Percentiles rank a stretch among this genome's conserved stretches.
Conservation (phyloP, 2,329 filamentous ascomycete species). For the Fusarium burgessii region DNA sequence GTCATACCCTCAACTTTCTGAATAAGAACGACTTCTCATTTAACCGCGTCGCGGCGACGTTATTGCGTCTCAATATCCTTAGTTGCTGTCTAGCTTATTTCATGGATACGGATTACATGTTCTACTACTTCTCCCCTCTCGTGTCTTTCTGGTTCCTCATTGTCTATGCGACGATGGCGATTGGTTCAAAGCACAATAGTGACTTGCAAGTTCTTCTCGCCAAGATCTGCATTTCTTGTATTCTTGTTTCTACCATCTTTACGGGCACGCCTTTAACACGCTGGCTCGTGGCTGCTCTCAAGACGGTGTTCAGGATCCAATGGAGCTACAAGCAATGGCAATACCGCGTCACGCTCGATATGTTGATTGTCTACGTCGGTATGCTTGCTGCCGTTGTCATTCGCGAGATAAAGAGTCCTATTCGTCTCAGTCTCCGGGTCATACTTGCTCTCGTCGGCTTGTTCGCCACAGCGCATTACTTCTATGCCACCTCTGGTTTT, state of each 20-base stretch:
- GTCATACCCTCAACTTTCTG: slow-evolving; percentile 69
- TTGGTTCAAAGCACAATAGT: slow-evolving; percentile 57
- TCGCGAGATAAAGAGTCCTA: slow-evolving; percentile 13
- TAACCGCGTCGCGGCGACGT: slow-evolving; percentile 60
- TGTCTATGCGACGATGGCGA: slow-evolving; percentile 62
- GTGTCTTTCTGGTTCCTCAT: slow-evolving; percentile 72
- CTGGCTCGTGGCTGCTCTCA: slow-evolving; percentile 48
- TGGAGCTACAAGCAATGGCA: slow-evolving; percentile 62
- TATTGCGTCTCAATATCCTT: slow-evolving; percentile 69
- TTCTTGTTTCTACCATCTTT: slow-evolving; percentile 48
- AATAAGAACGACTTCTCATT: slow-evolving; percentile 67
- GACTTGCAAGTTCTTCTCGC: slow-evolving; percentile 55
- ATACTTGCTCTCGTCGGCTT: slow-evolving; percentile 49
- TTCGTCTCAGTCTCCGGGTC: slow-evolving; percentile 23
- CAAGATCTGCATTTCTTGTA: slow-evolving; percentile 61
- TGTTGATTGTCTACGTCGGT: slow-evolving; percentile 66
- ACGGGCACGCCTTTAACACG: slow-evolving; percentile 1
- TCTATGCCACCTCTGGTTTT: background rate
- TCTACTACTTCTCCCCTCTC: slow-evolving; percentile 69
- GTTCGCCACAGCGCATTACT: background rate
- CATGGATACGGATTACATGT: slow-evolving; percentile 64
- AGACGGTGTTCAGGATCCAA: slow-evolving; percentile 57
- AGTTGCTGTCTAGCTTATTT: slow-evolving; percentile 64
- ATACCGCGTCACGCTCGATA: slow-evolving; percentile 63
- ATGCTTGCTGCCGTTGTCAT: slow-evolving; percentile 57